Evolutionary conservation across 2,329 filamentous ascomycete species (phyloP), one percentile per base, ranked within the genome.

Genomic region (Fusarium stilboides): DNA sequence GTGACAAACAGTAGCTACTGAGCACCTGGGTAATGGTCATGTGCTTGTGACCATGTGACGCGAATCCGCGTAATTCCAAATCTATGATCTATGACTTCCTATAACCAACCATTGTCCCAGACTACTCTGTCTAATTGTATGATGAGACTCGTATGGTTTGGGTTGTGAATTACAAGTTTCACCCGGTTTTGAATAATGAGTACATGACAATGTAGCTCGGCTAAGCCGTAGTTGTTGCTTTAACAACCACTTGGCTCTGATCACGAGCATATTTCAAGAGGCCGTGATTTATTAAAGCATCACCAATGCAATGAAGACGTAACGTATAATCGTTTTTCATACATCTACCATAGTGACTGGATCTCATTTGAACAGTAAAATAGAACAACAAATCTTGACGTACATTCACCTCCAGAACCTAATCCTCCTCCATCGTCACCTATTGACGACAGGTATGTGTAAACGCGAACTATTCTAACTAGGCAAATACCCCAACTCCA

Each of bases 401-500:
- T 49, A 50, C 62, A 62, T 57, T 47, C 46, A 61, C 56, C 45
- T 42, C 34, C 65, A 57, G 44, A 34, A n/a, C 42, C 40, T 39
- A 39, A 52, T 42, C 43, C 60, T 45, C 53, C 13, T 20, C 31
- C 20, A 63, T 45, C 46, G 58, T 58, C 45, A 69, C 42, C 37
- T 53, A 51, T 42, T 57, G 56, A 37, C 26, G 19, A 57, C 57
- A 47, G 66, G 54, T 33, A 39, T 52, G 55, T 65, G 60, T 49
- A 49, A 69, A 69, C 50, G 43, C 55, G 52, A 50, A 50, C 54
- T 50, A 24, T 46, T 69, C 66, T 69, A 63, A 59, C 62, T 65
- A 65, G 45, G 24, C 36, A 65, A 52, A 62, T 50, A 57, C 56
- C 66, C 42, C 44, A 58, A 50, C 52, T 54, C 57, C 61, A 54